Conservation (phyloP, 805 yeast genomes). For the Lipomyces orientalis region DNA sequence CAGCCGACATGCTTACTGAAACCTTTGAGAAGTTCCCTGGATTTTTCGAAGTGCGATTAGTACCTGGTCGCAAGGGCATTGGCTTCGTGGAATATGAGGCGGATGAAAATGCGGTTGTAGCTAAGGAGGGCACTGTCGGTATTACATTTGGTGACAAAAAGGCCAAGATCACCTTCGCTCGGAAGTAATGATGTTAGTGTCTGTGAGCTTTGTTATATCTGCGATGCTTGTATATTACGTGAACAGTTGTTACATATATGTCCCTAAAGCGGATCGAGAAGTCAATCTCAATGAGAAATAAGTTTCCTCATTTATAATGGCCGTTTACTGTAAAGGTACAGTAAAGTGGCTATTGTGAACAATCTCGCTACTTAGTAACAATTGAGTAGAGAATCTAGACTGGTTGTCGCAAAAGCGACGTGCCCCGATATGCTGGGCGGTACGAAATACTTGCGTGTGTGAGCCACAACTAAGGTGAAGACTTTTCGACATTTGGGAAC, state of each 20-base stretch:
- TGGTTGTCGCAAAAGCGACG: too few relatives aligned
- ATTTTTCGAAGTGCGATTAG: constrained; percentile 68
- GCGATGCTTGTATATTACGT: background rate
- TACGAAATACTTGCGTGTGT: background rate
- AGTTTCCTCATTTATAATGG: too few relatives aligned
- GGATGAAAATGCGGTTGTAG: constrained; percentile 57
- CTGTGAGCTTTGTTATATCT: background rate
- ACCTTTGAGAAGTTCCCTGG: constrained; percentile 63
- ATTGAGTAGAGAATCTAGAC: too few relatives aligned
- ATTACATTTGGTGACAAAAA: constrained; percentile 38
- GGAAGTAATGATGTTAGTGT: constrained; percentile 38
- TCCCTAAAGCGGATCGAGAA: background rate
- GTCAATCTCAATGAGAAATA: background rate
- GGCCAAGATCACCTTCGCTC: constrained; percentile 45
- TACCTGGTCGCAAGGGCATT: constrained; percentile 63
- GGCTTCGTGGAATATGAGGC: constrained; percentile 81
- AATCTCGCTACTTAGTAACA: too few relatives aligned
- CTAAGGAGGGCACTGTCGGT: constrained; percentile 44
- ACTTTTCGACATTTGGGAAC: background rate
- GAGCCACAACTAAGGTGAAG: background rate
- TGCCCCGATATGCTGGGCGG: background rate
- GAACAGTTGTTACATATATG: background rate
- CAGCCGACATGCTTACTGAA: constrained; percentile 50
- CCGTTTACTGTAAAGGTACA: background rate
- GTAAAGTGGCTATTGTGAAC: background rate